Evolutionary conservation across 352 stramenopile species (phyloP).

Genomic region (Sclerospora graminicola): DNA sequence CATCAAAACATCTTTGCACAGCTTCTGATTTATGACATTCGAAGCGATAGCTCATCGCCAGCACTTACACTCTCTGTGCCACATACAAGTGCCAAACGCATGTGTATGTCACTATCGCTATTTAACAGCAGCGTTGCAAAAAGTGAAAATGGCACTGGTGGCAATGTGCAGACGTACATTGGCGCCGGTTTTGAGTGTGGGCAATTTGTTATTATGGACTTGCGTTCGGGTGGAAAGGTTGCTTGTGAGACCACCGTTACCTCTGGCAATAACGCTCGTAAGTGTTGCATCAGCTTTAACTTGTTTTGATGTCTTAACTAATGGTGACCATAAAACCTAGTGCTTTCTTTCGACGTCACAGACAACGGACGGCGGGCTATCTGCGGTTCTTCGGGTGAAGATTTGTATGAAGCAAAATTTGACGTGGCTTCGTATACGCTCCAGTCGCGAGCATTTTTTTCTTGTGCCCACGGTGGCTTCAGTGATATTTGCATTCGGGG

Average conservation of each 20-base stretch:
- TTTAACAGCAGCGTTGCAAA: constrained; percentile 17
- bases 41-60: constrained; percentile 16
- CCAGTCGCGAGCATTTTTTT: constrained; percentile 39
- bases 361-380: constrained; percentile 38
- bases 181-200: constrained; percentile 63
- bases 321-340: constrained; percentile 12
- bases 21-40: constrained; percentile 41
- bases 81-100: constrained; percentile 23
- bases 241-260: constrained; percentile 40
- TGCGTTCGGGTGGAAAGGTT: constrained; percentile 38
- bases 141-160: constrained; percentile 6
- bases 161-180: constrained; percentile 30
- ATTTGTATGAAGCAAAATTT: constrained; percentile 37
- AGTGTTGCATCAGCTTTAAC: constrained; percentile 4
- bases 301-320: constrained; percentile 1
- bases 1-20: constrained; percentile 4
- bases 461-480: constrained; percentile 46
- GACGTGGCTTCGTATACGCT: constrained; percentile 31
- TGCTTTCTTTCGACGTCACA: constrained; percentile 64
- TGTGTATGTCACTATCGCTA: constrained; percentile 38
- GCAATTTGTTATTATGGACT: constrained; percentile 51
- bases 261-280: constrained; percentile 39
- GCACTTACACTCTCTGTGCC: constrained; percentile 21
- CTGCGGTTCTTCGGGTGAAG: constrained; percentile 49
- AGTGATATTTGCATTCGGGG: constrained; percentile 49